Evolutionary conservation across 805 yeast species (phyloP).

Genomic region (Nakazawaea anatomiae): DNA sequence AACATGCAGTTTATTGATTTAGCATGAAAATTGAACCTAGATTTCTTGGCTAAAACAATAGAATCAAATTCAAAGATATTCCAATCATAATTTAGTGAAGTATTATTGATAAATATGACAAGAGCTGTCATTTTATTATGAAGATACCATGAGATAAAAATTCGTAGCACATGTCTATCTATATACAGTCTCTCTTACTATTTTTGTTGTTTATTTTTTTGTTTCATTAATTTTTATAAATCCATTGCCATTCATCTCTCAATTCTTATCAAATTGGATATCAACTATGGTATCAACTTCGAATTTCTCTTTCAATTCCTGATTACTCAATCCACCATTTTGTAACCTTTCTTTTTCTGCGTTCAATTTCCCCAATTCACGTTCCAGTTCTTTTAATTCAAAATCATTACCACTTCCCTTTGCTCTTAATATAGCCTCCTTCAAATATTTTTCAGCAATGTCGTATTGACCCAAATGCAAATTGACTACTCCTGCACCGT

Average conservation of each 20-base stretch:
- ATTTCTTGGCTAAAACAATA: no score
- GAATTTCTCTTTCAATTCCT: slow-evolving; percentile 4
- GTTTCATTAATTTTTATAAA: no score
- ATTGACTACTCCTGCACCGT: slow-evolving; percentile 77
- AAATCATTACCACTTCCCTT: slow-evolving; percentile 59
- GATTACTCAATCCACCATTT: not conserved
- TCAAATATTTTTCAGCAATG: slow-evolving; percentile 53
- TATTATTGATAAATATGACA: no score
- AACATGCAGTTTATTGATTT: no score
- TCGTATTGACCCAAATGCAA: slow-evolving; percentile 52
- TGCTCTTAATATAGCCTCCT: slow-evolving; percentile 69
- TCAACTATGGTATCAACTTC: slow-evolving; percentile 8
- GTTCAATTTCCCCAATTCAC: slow-evolving; percentile 52
- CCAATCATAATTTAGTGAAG: no score
- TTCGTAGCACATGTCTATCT: not conserved
- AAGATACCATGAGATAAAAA: no score
- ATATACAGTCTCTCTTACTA: not conserved
- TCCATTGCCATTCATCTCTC: not conserved
- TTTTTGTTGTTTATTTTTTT: not conserved
- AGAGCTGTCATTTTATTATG: no score
- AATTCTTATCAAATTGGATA: slow-evolving; percentile 13
- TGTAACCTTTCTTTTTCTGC: slow-evolving; percentile 14
- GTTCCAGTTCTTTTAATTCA: slow-evolving; percentile 57
- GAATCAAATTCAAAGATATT: no score
- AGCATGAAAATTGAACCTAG: no score